Conservation (phyloP, 345 rosid genomes). For the Linum tenue region DNA sequence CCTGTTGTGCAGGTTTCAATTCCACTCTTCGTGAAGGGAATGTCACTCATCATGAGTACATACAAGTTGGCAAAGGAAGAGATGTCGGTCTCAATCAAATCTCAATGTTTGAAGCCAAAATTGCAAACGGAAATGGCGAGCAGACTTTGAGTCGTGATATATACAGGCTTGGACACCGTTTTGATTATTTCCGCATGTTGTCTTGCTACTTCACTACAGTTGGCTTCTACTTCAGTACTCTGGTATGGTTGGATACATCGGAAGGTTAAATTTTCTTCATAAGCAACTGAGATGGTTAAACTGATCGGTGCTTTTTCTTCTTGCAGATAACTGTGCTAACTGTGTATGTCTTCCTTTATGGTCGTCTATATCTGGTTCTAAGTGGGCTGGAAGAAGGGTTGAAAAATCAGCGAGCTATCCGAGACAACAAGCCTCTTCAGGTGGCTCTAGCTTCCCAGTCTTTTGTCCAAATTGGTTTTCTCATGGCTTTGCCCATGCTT, state of each 20-base stretch:
- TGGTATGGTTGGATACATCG: constrained; percentile 38
- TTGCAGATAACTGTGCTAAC: constrained; percentile 90
- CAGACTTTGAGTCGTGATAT: constrained; percentile 94
- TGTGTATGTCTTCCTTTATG: constrained; percentile 94
- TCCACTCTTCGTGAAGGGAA: constrained; percentile 99
- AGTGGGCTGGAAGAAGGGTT: constrained; percentile 91
- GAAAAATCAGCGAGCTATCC: constrained; percentile 56
- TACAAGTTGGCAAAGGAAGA: constrained; percentile 99
- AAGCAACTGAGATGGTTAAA: not conserved
- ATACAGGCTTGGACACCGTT: constrained; percentile 97
- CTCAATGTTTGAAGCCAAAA: constrained; percentile 98
- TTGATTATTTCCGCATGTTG: constrained; percentile 95
- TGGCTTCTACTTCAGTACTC: constrained; percentile 95
- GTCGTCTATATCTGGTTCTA: constrained; percentile 93
- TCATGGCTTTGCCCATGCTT: constrained; percentile 98
- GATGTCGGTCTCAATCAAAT: constrained; percentile 99
- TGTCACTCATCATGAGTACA: constrained; percentile 98
- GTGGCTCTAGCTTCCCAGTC: constrained; percentile 99
- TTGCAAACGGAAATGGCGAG: constrained; percentile 98
- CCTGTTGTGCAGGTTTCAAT: constrained; percentile 62
- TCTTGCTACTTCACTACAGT: constrained; percentile 97
- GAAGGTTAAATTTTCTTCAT: constrained; percentile 2
- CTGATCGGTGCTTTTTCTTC: constrained; percentile 18
- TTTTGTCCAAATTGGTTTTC: constrained; percentile 89
- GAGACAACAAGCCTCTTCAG: constrained; percentile 91